Evolutionary conservation across 495 filamentous ascomycete species (phyloP).

Genomic region (Aspergillus egyptiacus): DNA sequence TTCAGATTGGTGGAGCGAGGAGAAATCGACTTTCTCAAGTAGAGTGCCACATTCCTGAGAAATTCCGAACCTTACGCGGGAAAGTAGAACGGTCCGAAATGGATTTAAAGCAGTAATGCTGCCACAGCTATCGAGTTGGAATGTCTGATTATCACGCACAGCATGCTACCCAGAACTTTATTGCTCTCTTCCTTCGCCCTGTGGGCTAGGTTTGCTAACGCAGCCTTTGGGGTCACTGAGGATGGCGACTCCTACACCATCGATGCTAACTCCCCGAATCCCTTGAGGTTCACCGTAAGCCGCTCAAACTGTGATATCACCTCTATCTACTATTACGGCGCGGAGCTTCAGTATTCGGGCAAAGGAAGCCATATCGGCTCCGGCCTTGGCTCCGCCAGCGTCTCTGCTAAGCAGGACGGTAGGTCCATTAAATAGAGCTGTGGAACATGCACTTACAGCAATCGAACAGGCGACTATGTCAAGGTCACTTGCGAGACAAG

Average conservation of each 20-base stretch:
- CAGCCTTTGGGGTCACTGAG: constrained; percentile 31
- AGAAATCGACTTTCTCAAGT: not conserved
- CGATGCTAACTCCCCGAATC: constrained; percentile 48
- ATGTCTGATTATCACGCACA: not conserved
- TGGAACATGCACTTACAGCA: not conserved
- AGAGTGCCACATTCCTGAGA: not conserved
- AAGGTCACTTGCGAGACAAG: constrained; percentile 56
- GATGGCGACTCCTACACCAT: constrained; percentile 37
- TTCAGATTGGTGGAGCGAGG: constrained; percentile 6
- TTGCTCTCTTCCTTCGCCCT: constrained; percentile 19
- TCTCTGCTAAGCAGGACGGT: constrained; percentile 42
- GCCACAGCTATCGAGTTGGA: not conserved
- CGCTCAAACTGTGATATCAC: constrained; percentile 56
- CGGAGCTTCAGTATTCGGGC: constrained; percentile 50
- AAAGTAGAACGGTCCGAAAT: not conserved
- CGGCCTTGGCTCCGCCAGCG: constrained; percentile 54
- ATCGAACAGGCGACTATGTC: constrained; percentile 42
- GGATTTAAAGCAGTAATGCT: constrained; percentile 7
- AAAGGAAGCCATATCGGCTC: constrained; percentile 54
- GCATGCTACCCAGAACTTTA: constrained; percentile 20
- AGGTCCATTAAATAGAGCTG: not conserved
- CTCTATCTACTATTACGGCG: constrained; percentile 53
- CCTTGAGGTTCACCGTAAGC: constrained; percentile 52
- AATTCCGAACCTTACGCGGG: not conserved
- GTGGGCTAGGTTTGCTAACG: constrained; percentile 19